Conservation (phyloP, 2,329 filamentous ascomycete species). For the Scolecobasidium constrictum region DNA sequence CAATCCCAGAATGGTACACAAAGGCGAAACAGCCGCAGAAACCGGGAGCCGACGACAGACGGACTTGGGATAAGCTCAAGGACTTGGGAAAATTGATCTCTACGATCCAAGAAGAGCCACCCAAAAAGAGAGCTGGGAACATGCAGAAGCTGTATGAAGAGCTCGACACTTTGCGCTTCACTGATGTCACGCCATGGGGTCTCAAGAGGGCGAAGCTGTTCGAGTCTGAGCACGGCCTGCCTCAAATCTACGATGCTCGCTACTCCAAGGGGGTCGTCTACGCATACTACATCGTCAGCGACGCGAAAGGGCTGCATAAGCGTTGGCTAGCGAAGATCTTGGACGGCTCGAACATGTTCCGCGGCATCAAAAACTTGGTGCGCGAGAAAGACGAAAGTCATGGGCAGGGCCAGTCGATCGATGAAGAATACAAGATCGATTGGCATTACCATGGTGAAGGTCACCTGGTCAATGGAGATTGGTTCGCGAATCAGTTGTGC, state of each 20-base stretch:
- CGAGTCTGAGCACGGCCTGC: not conserved
- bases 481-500: slow-evolving; percentile 44
- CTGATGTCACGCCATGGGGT: not conserved
- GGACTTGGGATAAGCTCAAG: not conserved
- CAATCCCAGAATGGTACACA: slow-evolving; percentile 5
- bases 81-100: not conserved
- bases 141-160: not conserved
- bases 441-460: slow-evolving; percentile 24
- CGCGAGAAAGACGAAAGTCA: slow-evolving; percentile 8
- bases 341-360: slow-evolving; percentile 33
- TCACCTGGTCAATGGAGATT: slow-evolving; percentile 35
- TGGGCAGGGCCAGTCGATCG: slow-evolving; percentile 11
- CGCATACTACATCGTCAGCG: slow-evolving; percentile 36
- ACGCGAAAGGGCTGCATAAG: slow-evolving; percentile 34
- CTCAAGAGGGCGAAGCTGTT: not conserved
- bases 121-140: not conserved
- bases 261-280: not conserved
- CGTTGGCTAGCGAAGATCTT: slow-evolving; percentile 34
- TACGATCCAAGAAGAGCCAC: not conserved
- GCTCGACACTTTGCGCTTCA: not conserved
- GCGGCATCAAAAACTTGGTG: slow-evolving; percentile 25
- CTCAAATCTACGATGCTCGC: not conserved
- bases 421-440: slow-evolving; percentile 18
- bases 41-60: not conserved
- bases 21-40: not conserved